Percentiles rank a stretch among this genome's conserved stretches.
Conservation (phyloP, 495 filamentous ascomycete genomes). For the Sordaria brevicollis region DNA sequence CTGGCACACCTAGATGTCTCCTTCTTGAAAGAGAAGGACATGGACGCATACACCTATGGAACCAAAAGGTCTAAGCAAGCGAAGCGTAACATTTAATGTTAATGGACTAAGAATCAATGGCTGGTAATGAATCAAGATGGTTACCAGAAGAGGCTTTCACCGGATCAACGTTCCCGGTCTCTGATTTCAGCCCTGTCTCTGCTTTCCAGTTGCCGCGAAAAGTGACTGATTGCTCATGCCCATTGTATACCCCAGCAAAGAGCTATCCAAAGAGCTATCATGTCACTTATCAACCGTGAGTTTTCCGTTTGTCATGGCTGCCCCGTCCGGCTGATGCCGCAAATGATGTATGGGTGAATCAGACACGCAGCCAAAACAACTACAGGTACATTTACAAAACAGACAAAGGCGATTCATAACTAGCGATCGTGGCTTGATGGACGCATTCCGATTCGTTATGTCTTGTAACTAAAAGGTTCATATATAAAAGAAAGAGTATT, state of each 20-base stretch:
- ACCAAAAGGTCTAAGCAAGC: not conserved
- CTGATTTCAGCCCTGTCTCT: not conserved
- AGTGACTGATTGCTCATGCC: not conserved
- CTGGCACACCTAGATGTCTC: slow-evolving; percentile 38
- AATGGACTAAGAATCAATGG: not conserved
- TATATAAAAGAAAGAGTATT: no score
- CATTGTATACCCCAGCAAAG: no score
- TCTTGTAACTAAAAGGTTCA: no score
- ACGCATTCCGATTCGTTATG: not conserved
- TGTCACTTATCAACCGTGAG: not conserved
- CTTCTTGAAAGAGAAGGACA: slow-evolving; percentile 4
- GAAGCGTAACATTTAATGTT: not conserved
- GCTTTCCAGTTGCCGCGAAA: not conserved
- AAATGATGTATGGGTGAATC: not conserved
- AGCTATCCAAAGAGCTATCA: not conserved
- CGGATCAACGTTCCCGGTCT: not conserved
- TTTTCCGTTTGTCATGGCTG: not conserved
- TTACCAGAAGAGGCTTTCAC: not conserved
- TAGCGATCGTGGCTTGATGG: not conserved
- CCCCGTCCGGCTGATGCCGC: not conserved
- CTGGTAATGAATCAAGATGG: not conserved
- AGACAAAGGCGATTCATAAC: not conserved
- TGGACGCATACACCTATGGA: not conserved
- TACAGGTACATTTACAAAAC: not conserved
- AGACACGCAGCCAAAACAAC: not conserved